phyloP scores from a whole-genome alignment of 108 stramenopile species.

The Parietichytrium sp. region DNA sequence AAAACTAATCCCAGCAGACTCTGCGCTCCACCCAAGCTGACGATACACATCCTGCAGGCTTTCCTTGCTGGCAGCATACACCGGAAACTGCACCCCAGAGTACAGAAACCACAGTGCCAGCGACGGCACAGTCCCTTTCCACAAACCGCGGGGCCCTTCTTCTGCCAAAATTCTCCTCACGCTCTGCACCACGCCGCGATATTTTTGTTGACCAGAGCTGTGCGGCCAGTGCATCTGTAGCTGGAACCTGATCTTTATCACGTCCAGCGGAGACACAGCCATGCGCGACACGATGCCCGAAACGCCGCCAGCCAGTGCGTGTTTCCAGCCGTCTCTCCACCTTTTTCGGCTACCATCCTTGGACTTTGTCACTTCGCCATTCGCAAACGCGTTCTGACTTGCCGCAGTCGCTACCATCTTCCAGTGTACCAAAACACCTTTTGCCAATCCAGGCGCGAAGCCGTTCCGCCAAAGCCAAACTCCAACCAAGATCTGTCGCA shows the following conservation, averaged over 20 bases:
- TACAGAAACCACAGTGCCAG: not conserved
- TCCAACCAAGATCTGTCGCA: too few relatives aligned
- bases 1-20: not conserved
- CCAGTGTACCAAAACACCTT: too few relatives aligned
- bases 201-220: not conserved
- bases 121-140: constrained; percentile 25
- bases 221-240: too few relatives aligned
- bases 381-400: too few relatives aligned
- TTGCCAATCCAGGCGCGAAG: too few relatives aligned
- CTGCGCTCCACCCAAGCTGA: not conserved
- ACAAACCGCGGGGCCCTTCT: constrained; percentile 11
- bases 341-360: too few relatives aligned
- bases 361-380: too few relatives aligned
- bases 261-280: constrained; percentile 15
- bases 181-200: not conserved
- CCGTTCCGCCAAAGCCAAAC: too few relatives aligned
- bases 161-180: not conserved
- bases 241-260: constrained; percentile 21
- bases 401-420: too few relatives aligned
- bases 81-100: constrained; percentile 12
- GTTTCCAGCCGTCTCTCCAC: too few relatives aligned
- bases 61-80: too few relatives aligned
- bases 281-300: constrained; percentile 6
- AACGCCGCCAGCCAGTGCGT: not conserved
- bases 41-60: not conserved